Percentiles rank a stretch among this genome's conserved stretches.
Evolutionary conservation across 2,329 filamentous ascomycete genomes (phyloP).

Genomic region (Aotearoamyces nothofagi): DNA sequence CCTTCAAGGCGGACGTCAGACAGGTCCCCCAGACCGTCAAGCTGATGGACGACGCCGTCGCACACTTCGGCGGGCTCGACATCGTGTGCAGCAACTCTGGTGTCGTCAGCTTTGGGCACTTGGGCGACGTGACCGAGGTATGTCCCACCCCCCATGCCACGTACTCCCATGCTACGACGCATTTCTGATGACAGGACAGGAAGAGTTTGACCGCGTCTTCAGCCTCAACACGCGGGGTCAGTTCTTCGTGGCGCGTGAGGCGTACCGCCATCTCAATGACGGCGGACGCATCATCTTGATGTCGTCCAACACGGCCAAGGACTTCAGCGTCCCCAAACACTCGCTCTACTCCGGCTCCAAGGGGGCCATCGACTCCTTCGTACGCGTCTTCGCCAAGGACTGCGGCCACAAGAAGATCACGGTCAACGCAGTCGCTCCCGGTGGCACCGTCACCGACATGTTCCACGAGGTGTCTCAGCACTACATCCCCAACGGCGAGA

Average conservation of each 20-base stretch:
- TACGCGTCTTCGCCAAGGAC: conserved; percentile 16
- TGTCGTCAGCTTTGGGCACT: conserved; percentile 42
- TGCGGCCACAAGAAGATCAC: conserved; percentile 23
- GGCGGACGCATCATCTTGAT: conserved; percentile 50
- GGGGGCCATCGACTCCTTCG: conserved; percentile 21
- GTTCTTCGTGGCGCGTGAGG: conserved; percentile 47
- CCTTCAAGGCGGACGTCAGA: conserved; percentile 19
- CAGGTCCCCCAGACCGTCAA: conserved; percentile 17
- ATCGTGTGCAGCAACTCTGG: conserved; percentile 48
- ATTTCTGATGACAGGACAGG: conserved; percentile 22
- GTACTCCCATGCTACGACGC: too few relatives aligned
- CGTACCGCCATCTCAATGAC: conserved; percentile 44
- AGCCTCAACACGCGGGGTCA: conserved; percentile 43
- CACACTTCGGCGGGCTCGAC: conserved; percentile 42
- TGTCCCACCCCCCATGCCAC: conserved; percentile 15
- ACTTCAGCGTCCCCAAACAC: conserved; percentile 19
- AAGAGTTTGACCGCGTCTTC: conserved; percentile 48
- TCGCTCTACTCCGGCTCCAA: conserved; percentile 23
- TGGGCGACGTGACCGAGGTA: conserved; percentile 33
- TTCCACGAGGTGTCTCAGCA: conserved; percentile 21
- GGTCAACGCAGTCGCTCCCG: conserved; percentile 22
- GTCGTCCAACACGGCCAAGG: conserved; percentile 38
- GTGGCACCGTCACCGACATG: conserved; percentile 23
- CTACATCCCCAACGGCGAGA: conserved; percentile 24
- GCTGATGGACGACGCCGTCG: conserved; percentile 32